Base-by-base conservation (phyloP, 140 eudicot genomes). In the Oenanthe javanica region DNA sequence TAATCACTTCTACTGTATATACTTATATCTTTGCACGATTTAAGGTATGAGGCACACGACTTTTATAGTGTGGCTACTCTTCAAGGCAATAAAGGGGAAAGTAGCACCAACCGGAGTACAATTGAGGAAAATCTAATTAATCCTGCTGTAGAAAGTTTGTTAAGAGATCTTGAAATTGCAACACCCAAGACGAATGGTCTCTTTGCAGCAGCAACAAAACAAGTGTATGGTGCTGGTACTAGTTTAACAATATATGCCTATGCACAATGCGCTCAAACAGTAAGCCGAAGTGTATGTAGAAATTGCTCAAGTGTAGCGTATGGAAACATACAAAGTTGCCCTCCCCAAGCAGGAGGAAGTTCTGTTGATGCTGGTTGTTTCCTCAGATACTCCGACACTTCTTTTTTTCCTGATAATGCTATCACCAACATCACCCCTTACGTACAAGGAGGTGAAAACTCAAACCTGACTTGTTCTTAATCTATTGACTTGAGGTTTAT, bases 251-350 rank as follows among this genome's bases (percentile, higher is more conserved):
- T 72, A 7, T 72, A 72, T 72, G 76, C 76, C 14, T 45, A 38
- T 45, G 76, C 76, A 72, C 76, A 72, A 72, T 72, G 76, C 18
- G 76, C 52, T 40, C 50, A 72, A 72, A 72, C 76, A 72, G 76
- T 72, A 19, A 72, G 51, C 52, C 49, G 0, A 9, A n/a, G 25
- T 42, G 76, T 38, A 6, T 72, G 76, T n/a, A 18, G 76, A n/a
- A 40, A 16, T 72, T 72, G 76, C 52, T 42, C 38, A 9, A 72
- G 23, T 19, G 50, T 42, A 3, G 76, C 76, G 9, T 72, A 42
- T 72, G 76, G 31, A 21, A 72, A 72, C 48, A 43, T 72, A 72
- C 16, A 18, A 18, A 42, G 31, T 72, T 72, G 76, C 11, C 76
- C 52, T 72, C 76, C 76, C 16, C 76, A 27, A 18, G 50, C 15